These are phyloP conservation scores for Polytolypa hystricis DNA, from an alignment of 2,329 filamentous ascomycete species.

Conservation along the genomic window DNA sequence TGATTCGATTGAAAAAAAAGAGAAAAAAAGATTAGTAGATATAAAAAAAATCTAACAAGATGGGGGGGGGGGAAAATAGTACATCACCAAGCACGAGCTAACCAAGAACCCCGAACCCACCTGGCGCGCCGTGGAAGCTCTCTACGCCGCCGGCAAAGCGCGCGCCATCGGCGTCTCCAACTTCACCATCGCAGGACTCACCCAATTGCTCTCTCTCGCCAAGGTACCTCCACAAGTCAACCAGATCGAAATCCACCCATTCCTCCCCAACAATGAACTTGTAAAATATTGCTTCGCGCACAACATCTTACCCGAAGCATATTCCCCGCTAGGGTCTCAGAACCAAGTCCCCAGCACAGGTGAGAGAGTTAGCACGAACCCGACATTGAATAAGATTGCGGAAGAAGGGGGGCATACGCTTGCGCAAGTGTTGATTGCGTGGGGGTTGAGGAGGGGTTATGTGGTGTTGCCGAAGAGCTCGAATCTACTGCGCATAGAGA, in stretches of 20 bases:
- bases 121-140: constrained; percentile 57
- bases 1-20: too few relatives aligned
- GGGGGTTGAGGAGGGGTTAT: constrained; percentile 56
- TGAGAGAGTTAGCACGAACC: constrained; percentile 53
- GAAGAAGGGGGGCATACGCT: constrained; percentile 47
- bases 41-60: too few relatives aligned
- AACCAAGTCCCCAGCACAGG: constrained; percentile 59
- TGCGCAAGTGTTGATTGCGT: constrained; percentile 52
- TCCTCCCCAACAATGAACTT: constrained; percentile 36
- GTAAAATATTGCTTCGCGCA: constrained; percentile 33
- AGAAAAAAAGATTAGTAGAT: too few relatives aligned
- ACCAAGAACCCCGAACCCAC: constrained; percentile 53
- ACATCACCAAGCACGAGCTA: constrained; percentile 52
- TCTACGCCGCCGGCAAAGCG: constrained; percentile 49
- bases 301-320: constrained; percentile 31
- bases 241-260: constrained; percentile 38
- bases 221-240: constrained; percentile 34
- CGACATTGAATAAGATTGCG: constrained; percentile 47
- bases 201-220: constrained; percentile 34
- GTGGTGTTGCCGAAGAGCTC: constrained; percentile 60
- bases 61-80: too few relatives aligned
- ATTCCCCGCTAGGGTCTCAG: constrained; percentile 47
- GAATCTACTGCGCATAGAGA: constrained; percentile 54
- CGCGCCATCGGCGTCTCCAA: constrained; percentile 70
- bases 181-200: constrained; percentile 46